A percentile compares a stretch with the other conserved stretches of the same genome.
Evolutionary conservation across 208 protist genomes (phyloP).

Genomic region (Endotrypanum monterogeii): DNA sequence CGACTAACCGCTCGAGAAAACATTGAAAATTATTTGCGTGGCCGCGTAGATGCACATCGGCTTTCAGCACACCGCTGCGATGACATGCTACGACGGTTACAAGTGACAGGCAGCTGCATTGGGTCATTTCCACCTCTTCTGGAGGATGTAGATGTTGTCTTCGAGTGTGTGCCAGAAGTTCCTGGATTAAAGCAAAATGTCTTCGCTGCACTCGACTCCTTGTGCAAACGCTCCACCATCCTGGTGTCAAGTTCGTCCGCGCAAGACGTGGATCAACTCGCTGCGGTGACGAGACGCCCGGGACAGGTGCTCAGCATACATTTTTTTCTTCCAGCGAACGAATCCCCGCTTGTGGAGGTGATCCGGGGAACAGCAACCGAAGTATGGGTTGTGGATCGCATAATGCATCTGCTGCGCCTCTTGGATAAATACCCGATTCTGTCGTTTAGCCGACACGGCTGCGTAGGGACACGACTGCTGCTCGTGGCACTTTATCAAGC

Average conservation of each 20-base stretch:
- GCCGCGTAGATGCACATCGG: constrained; percentile 34
- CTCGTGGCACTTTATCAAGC: constrained; percentile 72
- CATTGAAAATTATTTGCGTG: constrained; percentile 37
- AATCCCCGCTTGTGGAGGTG: constrained; percentile 85
- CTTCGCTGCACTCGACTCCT: constrained; percentile 63
- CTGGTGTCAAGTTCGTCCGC: constrained; percentile 71
- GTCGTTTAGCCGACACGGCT: constrained; percentile 63
- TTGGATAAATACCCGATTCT: constrained; percentile 82
- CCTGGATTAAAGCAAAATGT: constrained; percentile 69
- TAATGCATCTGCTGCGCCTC: constrained; percentile 47
- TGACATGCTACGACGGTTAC: constrained; percentile 36
- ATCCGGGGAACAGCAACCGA: constrained; percentile 41
- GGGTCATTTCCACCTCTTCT: constrained; percentile 39
- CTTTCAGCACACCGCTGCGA: constrained; percentile 31
- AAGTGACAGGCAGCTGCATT: constrained; percentile 32
- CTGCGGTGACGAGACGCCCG: constrained; percentile 46
- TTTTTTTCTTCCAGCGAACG: constrained; percentile 87
- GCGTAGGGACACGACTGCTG: constrained; percentile 77
- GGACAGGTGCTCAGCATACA: constrained; percentile 77
- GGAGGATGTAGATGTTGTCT: constrained; percentile 56
- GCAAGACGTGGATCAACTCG: constrained; percentile 68
- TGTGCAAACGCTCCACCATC: constrained; percentile 73
- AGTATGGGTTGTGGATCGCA: constrained; percentile 44
- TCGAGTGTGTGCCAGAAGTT: constrained; percentile 79
- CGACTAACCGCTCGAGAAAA: constrained; percentile 19